Percentiles rank a stretch among this genome's conserved stretches.
Evolutionary conservation across 2,329 filamentous ascomycete species (phyloP).

Genomic region (Fusarium beomiforme): DNA sequence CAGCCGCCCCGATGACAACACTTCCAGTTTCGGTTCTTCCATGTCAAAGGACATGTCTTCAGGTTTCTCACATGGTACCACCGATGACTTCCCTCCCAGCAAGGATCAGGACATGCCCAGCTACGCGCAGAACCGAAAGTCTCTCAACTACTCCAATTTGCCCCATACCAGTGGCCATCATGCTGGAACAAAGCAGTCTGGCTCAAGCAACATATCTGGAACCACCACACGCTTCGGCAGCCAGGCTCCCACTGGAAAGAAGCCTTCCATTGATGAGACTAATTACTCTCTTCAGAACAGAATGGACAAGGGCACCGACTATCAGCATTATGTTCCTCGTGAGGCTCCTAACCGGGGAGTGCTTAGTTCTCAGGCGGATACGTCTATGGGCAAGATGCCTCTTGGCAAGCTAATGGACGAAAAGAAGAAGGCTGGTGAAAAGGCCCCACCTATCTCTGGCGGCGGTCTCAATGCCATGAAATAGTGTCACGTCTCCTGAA

Average conservation of each 20-base stretch:
- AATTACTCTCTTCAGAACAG: constrained; percentile 18
- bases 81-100: neutral
- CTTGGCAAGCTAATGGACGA: neutral
- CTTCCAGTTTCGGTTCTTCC: neutral
- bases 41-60: neutral
- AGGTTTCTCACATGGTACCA: neutral
- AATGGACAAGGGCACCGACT: neutral
- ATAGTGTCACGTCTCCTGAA: accelerated
- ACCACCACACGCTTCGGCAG: neutral
- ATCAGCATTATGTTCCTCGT: neutral
- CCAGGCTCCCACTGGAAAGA: neutral
- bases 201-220: neutral
- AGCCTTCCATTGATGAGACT: constrained; percentile 2
- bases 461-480: constrained; percentile 7
- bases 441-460: neutral
- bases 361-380: neutral
- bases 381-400: neutral
- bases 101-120: neutral
- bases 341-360: constrained; percentile 3
- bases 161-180: neutral
- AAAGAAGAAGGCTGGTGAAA: neutral
- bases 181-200: neutral
- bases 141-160: constrained; percentile 5
- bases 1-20: neutral
- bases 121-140: neutral